These are phyloP conservation scores for Salicornia ramosissima DNA, from an alignment of 148 eudicot species.

Conservation along the genomic window DNA sequence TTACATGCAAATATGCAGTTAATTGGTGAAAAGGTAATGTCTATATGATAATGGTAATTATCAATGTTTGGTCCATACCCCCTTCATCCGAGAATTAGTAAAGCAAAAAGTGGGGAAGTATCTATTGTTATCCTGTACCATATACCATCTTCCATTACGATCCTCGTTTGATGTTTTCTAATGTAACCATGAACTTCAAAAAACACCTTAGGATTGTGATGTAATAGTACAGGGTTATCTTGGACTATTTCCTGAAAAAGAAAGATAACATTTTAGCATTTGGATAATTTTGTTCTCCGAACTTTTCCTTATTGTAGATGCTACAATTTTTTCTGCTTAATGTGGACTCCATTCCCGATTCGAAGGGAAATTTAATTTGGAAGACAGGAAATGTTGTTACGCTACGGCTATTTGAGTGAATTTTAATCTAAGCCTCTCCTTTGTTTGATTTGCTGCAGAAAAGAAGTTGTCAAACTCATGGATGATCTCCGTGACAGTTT, in stretches of 20 bases:
- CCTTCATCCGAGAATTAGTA: background rate
- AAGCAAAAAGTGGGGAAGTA: background rate
- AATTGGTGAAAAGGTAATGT: background rate
- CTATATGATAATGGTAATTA: background rate
- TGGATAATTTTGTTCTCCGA: too few species aligned
- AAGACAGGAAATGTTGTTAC: too few species aligned
- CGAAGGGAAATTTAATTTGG: background rate
- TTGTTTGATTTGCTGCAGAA: constrained; percentile 38
- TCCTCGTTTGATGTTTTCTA: background rate
- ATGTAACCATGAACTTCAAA: too few species aligned
- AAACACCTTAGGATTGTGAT: too few species aligned
- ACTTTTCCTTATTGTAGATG: too few species aligned
- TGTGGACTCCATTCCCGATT: background rate
- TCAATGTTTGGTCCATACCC: background rate
- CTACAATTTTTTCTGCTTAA: too few species aligned
- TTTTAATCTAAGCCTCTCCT: background rate
- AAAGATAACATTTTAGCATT: too few species aligned
- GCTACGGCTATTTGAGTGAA: background rate
- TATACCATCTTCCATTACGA: background rate
- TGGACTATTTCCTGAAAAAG: too few species aligned
- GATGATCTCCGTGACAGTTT: constrained; percentile 60
- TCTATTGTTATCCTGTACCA: background rate
- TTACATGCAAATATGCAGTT: background rate
- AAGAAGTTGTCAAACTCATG: constrained; percentile 43
- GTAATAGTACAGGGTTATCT: too few species aligned